These are phyloP conservation scores for Kazachstania taianensis DNA, from an alignment of 805 yeast genomes.

Conservation along the genomic window DNA sequence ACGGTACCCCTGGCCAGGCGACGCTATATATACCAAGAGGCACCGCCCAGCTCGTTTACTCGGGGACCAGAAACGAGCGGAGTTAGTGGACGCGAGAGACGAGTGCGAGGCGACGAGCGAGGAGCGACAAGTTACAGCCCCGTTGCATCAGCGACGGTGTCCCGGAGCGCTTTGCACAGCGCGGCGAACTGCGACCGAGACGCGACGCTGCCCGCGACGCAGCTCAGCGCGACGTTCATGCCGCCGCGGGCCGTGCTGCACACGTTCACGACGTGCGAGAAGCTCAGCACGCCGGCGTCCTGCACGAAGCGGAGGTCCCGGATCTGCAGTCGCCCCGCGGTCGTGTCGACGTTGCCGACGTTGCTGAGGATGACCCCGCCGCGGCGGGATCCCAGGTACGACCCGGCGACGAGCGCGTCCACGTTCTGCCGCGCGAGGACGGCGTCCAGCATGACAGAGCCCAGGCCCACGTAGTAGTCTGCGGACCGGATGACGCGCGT, in stretches of 20 bases:
- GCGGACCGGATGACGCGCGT: slow-evolving; percentile 9
- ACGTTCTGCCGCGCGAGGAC: slow-evolving; percentile 12
- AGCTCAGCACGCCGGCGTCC: slow-evolving; percentile 16
- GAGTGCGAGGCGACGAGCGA: no score
- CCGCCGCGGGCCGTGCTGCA: slow-evolving; percentile 17
- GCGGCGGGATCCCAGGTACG: slow-evolving; percentile 12
- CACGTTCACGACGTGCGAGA: slow-evolving; percentile 14
- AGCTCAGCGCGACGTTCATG: slow-evolving; percentile 14
- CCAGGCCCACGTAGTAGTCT: slow-evolving; percentile 15
- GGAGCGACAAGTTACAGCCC: no score
- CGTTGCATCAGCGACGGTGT: no score
- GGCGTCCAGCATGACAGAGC: slow-evolving; percentile 15
- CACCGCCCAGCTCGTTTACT: no score
- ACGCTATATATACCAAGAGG: no score
- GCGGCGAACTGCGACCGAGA: neutral
- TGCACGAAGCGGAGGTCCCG: slow-evolving; percentile 18
- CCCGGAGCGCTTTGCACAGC: neutral
- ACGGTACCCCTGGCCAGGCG: no score
- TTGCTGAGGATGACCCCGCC: slow-evolving; percentile 22
- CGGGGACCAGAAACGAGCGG: no score
- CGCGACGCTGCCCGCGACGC: slow-evolving; percentile 10
- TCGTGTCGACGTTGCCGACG: slow-evolving; percentile 9
- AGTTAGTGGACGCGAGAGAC: no score
- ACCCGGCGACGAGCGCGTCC: slow-evolving; percentile 12
- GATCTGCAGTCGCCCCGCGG: slow-evolving; percentile 2